Evolutionary conservation across 495 filamentous ascomycete genomes (phyloP).

Genomic region (Penicillium crystallinum): DNA sequence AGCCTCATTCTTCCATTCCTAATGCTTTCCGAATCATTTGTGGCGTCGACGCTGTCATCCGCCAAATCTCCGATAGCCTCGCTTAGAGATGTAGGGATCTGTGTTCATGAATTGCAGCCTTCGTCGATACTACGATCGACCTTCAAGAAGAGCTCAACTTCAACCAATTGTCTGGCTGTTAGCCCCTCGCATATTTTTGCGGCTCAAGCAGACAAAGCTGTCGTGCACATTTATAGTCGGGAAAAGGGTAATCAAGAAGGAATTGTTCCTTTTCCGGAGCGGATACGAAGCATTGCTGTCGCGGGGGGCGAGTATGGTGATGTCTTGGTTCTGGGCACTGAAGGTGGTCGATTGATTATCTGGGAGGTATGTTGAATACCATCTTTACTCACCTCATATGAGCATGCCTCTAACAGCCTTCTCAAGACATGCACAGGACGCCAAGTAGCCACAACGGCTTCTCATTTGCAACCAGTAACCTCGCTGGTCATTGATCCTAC

Average conservation of each 20-base stretch:
- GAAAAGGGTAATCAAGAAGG: conserved; percentile 81
- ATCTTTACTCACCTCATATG: background rate
- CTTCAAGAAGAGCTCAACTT: conserved; percentile 90
- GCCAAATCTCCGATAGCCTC: conserved; percentile 59
- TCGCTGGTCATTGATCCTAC: conserved; percentile 66
- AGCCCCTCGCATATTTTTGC: conserved; percentile 84
- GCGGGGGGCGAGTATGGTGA: conserved; percentile 56
- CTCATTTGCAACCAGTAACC: conserved; percentile 82
- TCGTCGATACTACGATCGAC: conserved; percentile 60
- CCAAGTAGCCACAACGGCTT: conserved; percentile 77
- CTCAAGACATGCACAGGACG: conserved; percentile 75
- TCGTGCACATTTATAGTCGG: conserved; percentile 85
- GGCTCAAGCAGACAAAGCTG: conserved; percentile 83
- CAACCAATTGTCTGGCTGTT: conserved; percentile 71
- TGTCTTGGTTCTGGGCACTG: conserved; percentile 77
- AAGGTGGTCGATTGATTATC: conserved; percentile 76
- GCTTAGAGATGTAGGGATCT: conserved; percentile 75
- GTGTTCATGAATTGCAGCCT: conserved; percentile 76
- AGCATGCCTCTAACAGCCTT: conserved; percentile 1
- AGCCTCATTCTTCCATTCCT: conserved; percentile 21
- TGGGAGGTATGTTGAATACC: conserved; percentile 71
- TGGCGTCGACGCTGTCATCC: conserved; percentile 65
- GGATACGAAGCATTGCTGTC: conserved; percentile 66
- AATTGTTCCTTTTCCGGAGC: conserved; percentile 77
- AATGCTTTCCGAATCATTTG: conserved; percentile 80